Percentiles rank a stretch among this genome's conserved stretches.
These are phyloP conservation scores for Ophiocordyceps camponoti-leonardi DNA, from an alignment of 2,329 filamentous ascomycete species.

Conservation along the genomic window DNA sequence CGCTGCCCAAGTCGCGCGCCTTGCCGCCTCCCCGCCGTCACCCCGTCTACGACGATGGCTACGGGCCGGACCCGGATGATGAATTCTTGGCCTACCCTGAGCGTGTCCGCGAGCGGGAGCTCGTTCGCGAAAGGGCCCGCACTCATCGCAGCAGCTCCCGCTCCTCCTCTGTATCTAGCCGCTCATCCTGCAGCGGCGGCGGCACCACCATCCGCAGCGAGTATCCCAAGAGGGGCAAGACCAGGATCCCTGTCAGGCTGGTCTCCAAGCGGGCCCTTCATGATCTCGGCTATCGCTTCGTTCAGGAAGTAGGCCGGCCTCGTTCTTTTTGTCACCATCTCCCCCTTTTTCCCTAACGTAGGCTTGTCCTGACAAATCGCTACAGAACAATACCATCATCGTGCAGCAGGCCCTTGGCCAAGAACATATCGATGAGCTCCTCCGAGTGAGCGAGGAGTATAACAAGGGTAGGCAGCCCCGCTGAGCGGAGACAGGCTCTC, in stretches of 20 bases:
- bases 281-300: constrained; percentile 71
- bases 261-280: constrained; percentile 68
- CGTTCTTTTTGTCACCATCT: too few species aligned
- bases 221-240: constrained; percentile 76
- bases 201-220: constrained; percentile 38
- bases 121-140: constrained; percentile 26
- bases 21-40: constrained; percentile 42
- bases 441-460: constrained; percentile 67
- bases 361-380: too few species aligned
- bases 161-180: constrained; percentile 26
- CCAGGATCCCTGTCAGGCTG: constrained; percentile 64
- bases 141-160: constrained; percentile 24
- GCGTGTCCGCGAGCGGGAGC: constrained; percentile 43
- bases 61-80: constrained; percentile 53
- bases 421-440: constrained; percentile 79
- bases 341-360: too few species aligned
- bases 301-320: constrained; percentile 52
- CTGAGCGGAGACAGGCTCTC: too few species aligned
- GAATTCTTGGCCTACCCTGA: constrained; percentile 48
- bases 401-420: constrained; percentile 75
- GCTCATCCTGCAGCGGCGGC: constrained; percentile 27
- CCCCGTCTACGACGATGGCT: constrained; percentile 45
- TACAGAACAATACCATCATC: constrained; percentile 63
- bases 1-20: constrained; percentile 46
- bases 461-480: constrained; percentile 28